Conservation (phyloP, 2,329 filamentous ascomycete genomes). For the Magnaporthiopsis poae region DNA sequence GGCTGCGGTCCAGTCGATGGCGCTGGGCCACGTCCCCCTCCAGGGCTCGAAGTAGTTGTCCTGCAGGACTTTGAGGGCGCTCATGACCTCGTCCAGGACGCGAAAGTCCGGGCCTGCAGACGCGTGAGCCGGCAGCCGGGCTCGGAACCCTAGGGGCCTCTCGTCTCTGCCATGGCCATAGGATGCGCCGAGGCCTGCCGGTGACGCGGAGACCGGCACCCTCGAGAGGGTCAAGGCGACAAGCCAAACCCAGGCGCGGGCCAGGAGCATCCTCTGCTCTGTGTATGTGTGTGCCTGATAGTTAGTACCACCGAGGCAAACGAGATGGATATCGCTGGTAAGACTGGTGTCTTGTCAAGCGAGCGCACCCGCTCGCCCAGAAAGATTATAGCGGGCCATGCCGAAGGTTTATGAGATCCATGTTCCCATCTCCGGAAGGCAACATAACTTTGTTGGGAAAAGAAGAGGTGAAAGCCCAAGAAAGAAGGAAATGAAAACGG, state of each 20-base stretch:
- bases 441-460: not conserved
- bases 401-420: not conserved
- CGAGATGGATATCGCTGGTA: not conserved
- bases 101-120: not conserved
- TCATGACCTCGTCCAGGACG: conserved; percentile 41
- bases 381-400: not conserved
- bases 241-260: not conserved
- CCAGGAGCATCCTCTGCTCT: not conserved
- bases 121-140: not conserved
- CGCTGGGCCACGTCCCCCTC: conserved; percentile 70
- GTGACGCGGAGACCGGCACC: not conserved
- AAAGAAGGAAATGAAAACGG: not conserved
- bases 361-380: not conserved
- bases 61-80: conserved; percentile 67
- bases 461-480: too few species aligned
- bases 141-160: not conserved
- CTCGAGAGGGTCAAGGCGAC: not conserved
- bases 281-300: not conserved
- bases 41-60: conserved; percentile 65
- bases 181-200: not conserved
- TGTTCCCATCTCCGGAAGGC: not conserved
- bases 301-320: not conserved
- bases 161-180: not conserved
- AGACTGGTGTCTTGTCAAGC: not conserved
- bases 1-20: conserved; percentile 90